Evolutionary conservation across 116 monocot genomes (phyloP), one percentile per base, ranked within the genome.

Genomic region (Cymodocea nodosa): DNA sequence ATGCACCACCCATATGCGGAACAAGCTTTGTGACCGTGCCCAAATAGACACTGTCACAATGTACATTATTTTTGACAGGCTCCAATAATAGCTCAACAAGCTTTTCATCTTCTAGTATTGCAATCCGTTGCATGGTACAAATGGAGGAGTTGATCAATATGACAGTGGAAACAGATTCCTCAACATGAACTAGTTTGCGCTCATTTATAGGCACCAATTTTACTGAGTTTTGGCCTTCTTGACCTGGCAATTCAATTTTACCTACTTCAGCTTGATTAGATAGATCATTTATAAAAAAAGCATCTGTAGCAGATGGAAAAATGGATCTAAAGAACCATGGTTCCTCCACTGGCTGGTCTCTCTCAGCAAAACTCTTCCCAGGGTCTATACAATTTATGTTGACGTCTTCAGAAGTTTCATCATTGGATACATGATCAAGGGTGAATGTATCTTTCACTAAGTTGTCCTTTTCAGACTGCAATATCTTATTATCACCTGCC

Each of bases 111-210:
- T 97, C 91, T 76, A 97, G 78, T 12, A 97, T 78, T 50, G 95
- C 91, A 69, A 97, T 90, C 70, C 95, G 83, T 84, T 97, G 95
- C 91, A 90, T 85, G 60, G 95, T 91, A 68, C 91, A 97, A 25
- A 85, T 71, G 50, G 91, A 91, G 5, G 95, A 90, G 67, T 88
- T 97, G 51, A 97, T 84, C 35, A 97, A 57, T 71, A 97, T 88
- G 44, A 83, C 71, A 52, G 81, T 90, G 12, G 81, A 83, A 58
- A 72, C 76, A 69, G 81, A 75, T 69, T 83, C 76, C 37, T 72
- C 75, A 48, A 54, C 18, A 64, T 3, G 51, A 68, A 50, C 62
- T 54, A 73, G 16, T 51, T 77, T 69, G 30, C 55, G 59, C 18
- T 77, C 81, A 58, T 76, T 71, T 48, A 75, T 70, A 70, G 62